Base-by-base conservation (phyloP, 164 flowering plant genomes). In the Stephania yunnanensis region DNA sequence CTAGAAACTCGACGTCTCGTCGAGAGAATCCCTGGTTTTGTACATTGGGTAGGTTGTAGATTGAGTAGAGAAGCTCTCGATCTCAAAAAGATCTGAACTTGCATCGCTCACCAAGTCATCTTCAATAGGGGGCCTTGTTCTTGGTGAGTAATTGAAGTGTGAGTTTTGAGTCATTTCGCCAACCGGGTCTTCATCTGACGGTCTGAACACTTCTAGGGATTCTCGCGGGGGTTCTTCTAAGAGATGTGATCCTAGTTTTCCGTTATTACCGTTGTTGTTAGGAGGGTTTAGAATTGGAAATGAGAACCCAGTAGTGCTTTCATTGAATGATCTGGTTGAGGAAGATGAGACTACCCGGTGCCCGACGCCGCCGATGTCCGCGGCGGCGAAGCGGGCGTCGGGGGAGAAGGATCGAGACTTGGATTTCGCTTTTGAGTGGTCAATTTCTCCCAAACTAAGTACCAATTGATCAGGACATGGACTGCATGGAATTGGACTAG, bases 51-150 rank as follows among this genome's bases (percentile, higher is more conserved):
- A 80, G 13, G 80, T 71, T 15, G 89, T 79, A 1, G 86, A 75
- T 25, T 84, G 86, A 5, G 95, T 89, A 0, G 98, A 87, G 83
- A 94, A 89, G 85, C 98, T 92, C 78, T 94, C 98, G 44, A 94
- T 89, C 81, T 94, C 98, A 83, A 94, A 94, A 48, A 92, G 74
- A 78, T 94, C 98, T 1, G 98, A 94, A 81, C 98, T 94, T 0
- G 96, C 92, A 63, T 94, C 97, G 75, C 96, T 91, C 1, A 83
- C 89, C 12, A 73, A 80, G 36, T 92, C 97, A 42, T 90, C 96
- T 11, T 87, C 91, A 2, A 29, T 55, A 3, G 48, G 68, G 58
- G 68, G 48, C n/a, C 85, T 85, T 0, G 87, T 87, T 58, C 87
- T 86, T 0, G 81, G 70, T 13, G 85, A 82, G 12, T 78, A 79